Conservation (phyloP, 768 basidiomycete species). For the Lactarius evosmus region DNA sequence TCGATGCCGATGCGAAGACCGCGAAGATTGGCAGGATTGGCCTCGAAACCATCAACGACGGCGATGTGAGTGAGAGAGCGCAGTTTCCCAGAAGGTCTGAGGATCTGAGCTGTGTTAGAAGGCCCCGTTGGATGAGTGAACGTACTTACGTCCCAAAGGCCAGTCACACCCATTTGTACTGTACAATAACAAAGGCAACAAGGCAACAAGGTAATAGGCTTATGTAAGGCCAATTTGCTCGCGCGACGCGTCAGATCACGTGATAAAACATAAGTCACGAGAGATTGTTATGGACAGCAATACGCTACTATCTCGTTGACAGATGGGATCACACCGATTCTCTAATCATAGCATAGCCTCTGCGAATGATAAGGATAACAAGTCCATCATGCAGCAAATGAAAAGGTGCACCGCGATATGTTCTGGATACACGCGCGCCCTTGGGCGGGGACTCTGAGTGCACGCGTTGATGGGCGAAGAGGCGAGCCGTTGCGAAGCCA, state of each 20-base stretch:
- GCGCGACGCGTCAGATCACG: neutral
- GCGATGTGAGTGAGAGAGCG: constrained; percentile 78
- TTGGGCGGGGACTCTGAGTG: too few species aligned
- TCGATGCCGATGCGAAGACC: constrained; percentile 87
- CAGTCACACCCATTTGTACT: constrained; percentile 27
- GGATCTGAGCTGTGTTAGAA: constrained; percentile 41
- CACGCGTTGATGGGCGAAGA: too few species aligned
- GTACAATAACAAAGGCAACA: too few species aligned
- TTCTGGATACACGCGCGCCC: constrained; percentile 59
- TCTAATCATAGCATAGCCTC: constrained; percentile 88
- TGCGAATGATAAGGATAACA: constrained; percentile 29
- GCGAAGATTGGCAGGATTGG: constrained; percentile 58
- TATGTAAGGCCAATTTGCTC: too few species aligned
- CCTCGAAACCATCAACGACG: constrained; percentile 69
- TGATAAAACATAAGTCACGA: neutral
- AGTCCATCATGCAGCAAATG: neutral
- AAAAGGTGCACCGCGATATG: constrained; percentile 65
- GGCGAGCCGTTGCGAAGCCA: too few species aligned
- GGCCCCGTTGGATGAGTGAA: constrained; percentile 29
- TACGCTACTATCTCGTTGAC: too few species aligned
- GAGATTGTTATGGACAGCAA: too few species aligned
- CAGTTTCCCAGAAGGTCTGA: constrained; percentile 65
- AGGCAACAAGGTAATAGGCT: too few species aligned
- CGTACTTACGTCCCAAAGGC: constrained; percentile 27
- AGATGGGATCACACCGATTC: constrained; percentile 45